Evolutionary conservation across 139 green algal species (phyloP).

Genomic region (Picochlorum costavermella): DNA sequence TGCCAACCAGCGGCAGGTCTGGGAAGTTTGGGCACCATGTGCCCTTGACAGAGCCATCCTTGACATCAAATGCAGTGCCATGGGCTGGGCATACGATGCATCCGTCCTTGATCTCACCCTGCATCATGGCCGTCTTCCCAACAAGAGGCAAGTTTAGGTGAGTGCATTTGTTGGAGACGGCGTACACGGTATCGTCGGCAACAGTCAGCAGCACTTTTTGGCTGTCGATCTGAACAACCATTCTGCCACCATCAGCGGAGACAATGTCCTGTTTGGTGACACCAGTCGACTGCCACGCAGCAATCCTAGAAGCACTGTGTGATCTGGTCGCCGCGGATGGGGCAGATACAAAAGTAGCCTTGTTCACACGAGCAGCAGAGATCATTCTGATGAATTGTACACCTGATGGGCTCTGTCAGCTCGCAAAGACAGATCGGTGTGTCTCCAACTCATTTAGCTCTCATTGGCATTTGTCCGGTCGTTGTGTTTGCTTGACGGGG

Average conservation of each 20-base stretch:
- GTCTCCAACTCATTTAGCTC: no score
- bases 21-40: slow-evolving; percentile 56
- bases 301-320: neutral
- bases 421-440: no score
- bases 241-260: slow-evolving; percentile 10
- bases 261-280: neutral
- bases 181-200: slow-evolving; percentile 41
- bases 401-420: no score
- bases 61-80: slow-evolving; percentile 61
- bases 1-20: slow-evolving; percentile 42
- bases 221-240: slow-evolving; percentile 14
- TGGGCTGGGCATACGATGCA: slow-evolving; percentile 68
- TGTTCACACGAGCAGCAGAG: slow-evolving; percentile 10
- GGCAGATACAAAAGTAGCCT: slow-evolving; percentile 4
- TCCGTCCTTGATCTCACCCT: slow-evolving; percentile 12
- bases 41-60: slow-evolving; percentile 48
- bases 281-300: neutral
- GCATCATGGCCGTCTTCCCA: slow-evolving; percentile 48
- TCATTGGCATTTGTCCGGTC: no score
- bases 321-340: neutral
- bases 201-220: slow-evolving; percentile 37
- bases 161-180: slow-evolving; percentile 67
- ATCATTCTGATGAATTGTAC: no score
- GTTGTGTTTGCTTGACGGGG: no score
- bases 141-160: slow-evolving; percentile 65